A percentile compares a stretch with the other conserved stretches of the same genome.
phyloP scores from a whole-genome alignment of 176 grass and related monocot genomes.

The Hsuehochloa calcarea region DNA sequence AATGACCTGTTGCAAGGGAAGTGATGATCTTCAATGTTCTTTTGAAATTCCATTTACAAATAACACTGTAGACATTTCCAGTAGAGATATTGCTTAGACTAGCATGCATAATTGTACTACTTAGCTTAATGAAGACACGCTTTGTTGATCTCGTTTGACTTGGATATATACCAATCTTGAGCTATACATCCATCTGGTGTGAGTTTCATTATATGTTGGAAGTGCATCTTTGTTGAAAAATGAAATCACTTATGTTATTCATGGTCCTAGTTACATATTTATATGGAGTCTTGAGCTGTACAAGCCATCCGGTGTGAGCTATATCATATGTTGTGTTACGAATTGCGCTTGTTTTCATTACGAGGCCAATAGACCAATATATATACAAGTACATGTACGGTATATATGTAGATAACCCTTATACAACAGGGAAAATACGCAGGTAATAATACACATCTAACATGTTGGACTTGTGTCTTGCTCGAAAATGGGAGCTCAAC shows the following conservation, averaged over 20 bases:
- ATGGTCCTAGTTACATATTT: background rate
- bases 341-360: too few relatives aligned
- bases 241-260: background rate
- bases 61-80: background rate
- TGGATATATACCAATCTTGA: background rate
- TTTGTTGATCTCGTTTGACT: conserved; percentile 10
- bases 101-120: background rate
- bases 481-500: background rate
- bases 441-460: too few relatives aligned
- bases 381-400: too few relatives aligned
- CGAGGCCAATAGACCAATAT: too few relatives aligned
- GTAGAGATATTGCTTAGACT: background rate
- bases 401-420: too few relatives aligned
- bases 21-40: background rate
- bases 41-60: background rate
- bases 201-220: background rate
- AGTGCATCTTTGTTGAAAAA: background rate
- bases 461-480: background rate
- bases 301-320: background rate
- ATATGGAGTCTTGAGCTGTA: background rate
- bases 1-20: background rate
- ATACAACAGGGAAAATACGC: too few relatives aligned
- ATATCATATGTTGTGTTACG: conserved; percentile 12
- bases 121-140: background rate
- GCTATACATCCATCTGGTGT: background rate